Evolutionary conservation across 2,329 filamentous ascomycete genomes (phyloP).

Genomic region (Alternaria hordeiaustralica): DNA sequence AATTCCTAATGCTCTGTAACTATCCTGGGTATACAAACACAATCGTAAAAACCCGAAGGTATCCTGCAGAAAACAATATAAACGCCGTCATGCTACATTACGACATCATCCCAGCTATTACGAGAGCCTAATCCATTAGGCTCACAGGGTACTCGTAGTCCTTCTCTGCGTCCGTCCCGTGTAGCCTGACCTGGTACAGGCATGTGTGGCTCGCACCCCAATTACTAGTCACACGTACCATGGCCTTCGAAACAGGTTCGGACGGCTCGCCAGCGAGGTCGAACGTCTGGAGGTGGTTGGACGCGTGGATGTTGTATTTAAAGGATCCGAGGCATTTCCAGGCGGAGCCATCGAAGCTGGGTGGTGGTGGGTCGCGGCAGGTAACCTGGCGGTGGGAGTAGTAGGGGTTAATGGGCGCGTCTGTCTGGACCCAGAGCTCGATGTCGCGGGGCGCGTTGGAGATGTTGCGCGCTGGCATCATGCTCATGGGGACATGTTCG

Average conservation of each 20-base stretch:
- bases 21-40: slow-evolving; percentile 15
- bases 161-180: slow-evolving; percentile 42
- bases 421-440: slow-evolving; percentile 54
- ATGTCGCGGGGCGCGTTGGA: slow-evolving; percentile 51
- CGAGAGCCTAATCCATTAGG: slow-evolving; percentile 22
- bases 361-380: slow-evolving; percentile 19
- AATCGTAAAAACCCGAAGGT: slow-evolving; percentile 5
- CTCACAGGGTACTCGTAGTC: slow-evolving; percentile 26
- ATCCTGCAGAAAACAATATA: background rate
- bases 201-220: slow-evolving; percentile 56
- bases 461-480: slow-evolving; percentile 47
- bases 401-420: slow-evolving; percentile 29
- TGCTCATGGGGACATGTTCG: slow-evolving; percentile 54
- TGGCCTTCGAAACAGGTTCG: slow-evolving; percentile 39
- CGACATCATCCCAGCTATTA: slow-evolving; percentile 1
- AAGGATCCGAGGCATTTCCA: slow-evolving; percentile 52
- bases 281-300: slow-evolving; percentile 53
- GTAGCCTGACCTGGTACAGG: slow-evolving; percentile 55
- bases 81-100: slow-evolving; percentile 8
- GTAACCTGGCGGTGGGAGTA: slow-evolving; percentile 23
- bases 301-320: slow-evolving; percentile 50
- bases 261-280: slow-evolving; percentile 41
- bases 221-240: slow-evolving; percentile 52
- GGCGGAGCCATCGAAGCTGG: slow-evolving; percentile 7
- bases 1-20: slow-evolving; percentile 11